Conservation (phyloP, 2,329 filamentous ascomycete genomes). For the Blastomyces parvus region DNA sequence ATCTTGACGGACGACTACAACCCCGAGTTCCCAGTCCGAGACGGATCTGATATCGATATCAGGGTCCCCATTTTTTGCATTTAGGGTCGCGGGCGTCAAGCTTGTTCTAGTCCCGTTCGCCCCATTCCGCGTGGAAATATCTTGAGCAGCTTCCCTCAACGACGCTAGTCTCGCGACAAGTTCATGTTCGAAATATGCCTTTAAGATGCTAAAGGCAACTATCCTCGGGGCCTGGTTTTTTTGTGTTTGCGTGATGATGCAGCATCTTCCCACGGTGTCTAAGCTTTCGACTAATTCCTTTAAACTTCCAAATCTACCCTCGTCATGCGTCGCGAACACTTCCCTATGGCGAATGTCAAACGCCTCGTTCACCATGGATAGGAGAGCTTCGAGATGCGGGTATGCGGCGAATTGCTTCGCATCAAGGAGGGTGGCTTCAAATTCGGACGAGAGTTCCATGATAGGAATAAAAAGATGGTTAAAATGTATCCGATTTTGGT, state of each 20-base stretch:
- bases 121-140: background rate
- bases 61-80: background rate
- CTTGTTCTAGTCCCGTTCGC: background rate
- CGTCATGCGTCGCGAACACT: background rate
- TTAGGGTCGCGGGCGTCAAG: background rate
- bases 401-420: constrained; percentile 1
- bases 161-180: background rate
- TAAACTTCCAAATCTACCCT: background rate
- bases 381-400: constrained; percentile 1
- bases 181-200: background rate
- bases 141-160: background rate
- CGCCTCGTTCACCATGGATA: constrained; percentile 5
- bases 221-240: background rate
- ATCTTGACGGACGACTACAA: constrained; percentile 6
- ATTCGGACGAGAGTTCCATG: background rate
- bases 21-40: constrained; percentile 5
- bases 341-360: background rate
- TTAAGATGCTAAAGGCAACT: constrained; percentile 5
- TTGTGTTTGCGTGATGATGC: background rate
- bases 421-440: background rate
- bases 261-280: constrained; percentile 2
- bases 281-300: background rate
- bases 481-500: background rate
- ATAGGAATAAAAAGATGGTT: background rate
- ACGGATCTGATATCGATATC: background rate